Evolutionary conservation across 2,329 filamentous ascomycete species (phyloP), one percentile per base, ranked within the genome.

Genomic region (Verticillium isaacii): DNA sequence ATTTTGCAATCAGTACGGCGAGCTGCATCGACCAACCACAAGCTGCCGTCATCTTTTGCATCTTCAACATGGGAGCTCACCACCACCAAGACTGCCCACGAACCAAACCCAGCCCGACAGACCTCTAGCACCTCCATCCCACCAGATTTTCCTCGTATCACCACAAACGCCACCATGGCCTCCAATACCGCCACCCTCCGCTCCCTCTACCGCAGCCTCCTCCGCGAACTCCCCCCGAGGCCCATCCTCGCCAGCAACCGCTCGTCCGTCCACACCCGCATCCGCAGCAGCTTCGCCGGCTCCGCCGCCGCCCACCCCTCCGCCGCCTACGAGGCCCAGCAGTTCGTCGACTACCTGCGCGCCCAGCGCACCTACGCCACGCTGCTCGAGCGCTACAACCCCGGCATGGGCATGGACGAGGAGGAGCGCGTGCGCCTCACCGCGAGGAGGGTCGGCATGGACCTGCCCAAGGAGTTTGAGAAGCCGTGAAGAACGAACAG

Each of bases 301-400:
- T 58, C 70, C 70, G 64, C 72, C 19, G 66, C 67, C 64, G 68
- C 74, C n/a, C 50, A 70, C 25, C 63, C 69, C 45, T 65, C 69
- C 36, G 63, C 64, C 64, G 56, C 64, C 63, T 60, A 73, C 71
- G 71, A 91, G 67, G 89, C 87, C n/a, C 86, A 92, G 66, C 92
- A 98, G 75, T 87, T 92, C 67, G 77, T 93, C 32, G 84, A 87
- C 62, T 98, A 97, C 73, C 82, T 95, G 23, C 86, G 86, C 68
- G 89, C 93, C n/a, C 95, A 99, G 80, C 83, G 93, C 59, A 85
- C 86, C 72, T 97, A 98, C 74, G 84, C 86, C 32, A 89, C 86
- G 17, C 78, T 98, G 54, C 75, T 98, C 41, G 93, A 97, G 77
- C 84, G 93, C 68, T 98, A 99, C 77, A 98, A 98, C 75, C 93